Conservation (phyloP, 2,329 filamentous ascomycete species). For the Coniella vitis region DNA sequence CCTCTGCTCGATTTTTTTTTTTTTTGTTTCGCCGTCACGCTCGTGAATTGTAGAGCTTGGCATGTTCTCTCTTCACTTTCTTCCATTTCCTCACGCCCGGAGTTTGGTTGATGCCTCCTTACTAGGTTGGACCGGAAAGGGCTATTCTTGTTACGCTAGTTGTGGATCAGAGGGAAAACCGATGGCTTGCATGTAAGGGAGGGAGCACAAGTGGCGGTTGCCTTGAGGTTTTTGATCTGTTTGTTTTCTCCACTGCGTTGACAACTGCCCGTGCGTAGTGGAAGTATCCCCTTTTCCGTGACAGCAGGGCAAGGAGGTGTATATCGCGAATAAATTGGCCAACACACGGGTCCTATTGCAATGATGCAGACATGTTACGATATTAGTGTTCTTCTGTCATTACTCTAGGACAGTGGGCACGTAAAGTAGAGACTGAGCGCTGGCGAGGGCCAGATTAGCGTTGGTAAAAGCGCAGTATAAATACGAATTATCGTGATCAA, state of each 20-base stretch:
- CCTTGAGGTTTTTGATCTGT: constrained; percentile 8
- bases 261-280: constrained; percentile 3
- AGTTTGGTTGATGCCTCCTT: neutral
- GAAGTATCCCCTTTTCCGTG: neutral
- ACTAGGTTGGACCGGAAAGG: constrained; percentile 3
- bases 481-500: too few species aligned
- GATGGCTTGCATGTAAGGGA: constrained; percentile 10
- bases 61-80: too few species aligned
- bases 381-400: too few species aligned
- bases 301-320: constrained; percentile 9
- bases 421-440: too few species aligned
- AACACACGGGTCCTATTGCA: constrained; percentile 4
- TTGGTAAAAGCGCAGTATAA: too few species aligned
- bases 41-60: too few species aligned
- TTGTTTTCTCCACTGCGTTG: neutral
- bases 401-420: too few species aligned
- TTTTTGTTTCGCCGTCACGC: too few species aligned
- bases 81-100: too few species aligned
- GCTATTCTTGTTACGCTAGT: constrained; percentile 6
- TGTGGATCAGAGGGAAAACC: neutral
- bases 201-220: neutral
- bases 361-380: too few species aligned
- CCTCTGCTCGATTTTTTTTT: too few species aligned
- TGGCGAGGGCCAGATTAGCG: too few species aligned
- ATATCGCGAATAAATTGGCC: constrained; percentile 16